A percentile compares a stretch with the other conserved stretches of the same genome.
Conservation (phyloP, 305 asterid species). For the Stenogyne calaminthoides region DNA sequence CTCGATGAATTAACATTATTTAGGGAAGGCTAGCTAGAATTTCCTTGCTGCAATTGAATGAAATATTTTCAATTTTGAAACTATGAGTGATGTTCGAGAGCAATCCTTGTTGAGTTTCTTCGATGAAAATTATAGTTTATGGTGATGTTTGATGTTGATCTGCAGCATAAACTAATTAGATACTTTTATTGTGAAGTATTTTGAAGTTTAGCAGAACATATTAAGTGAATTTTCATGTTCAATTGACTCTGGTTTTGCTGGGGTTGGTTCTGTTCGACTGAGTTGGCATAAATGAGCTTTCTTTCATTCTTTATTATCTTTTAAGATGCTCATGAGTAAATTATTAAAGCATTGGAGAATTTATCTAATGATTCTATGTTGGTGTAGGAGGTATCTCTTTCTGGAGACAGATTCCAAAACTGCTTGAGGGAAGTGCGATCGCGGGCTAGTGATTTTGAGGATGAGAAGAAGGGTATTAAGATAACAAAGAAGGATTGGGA, state of each 20-base stretch:
- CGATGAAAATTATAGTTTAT: neutral
- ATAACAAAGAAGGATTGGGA: conserved; percentile 85
- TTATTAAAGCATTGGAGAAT: conserved; percentile 12
- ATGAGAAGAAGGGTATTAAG: conserved; percentile 81
- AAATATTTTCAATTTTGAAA: neutral
- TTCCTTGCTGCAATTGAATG: neutral
- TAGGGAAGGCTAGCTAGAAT: neutral
- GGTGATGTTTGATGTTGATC: conserved; percentile 18
- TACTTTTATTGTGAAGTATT: neutral
- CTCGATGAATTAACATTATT: neutral
- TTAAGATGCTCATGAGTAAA: conserved; percentile 17
- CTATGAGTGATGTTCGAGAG: neutral
- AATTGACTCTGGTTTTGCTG: neutral
- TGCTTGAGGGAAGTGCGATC: conserved; percentile 92
- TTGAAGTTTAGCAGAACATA: neutral
- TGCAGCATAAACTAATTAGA: neutral
- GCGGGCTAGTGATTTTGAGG: conserved; percentile 85
- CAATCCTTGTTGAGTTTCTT: conserved; percentile 1
- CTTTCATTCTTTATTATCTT: conserved; percentile 8
- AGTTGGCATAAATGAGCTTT: neutral
- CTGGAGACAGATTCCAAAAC: conserved; percentile 85
- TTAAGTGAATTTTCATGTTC: neutral
- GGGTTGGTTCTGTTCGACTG: conserved; percentile 10
- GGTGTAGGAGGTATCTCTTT: conserved; percentile 85
- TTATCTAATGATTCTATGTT: conserved; percentile 31